A percentile compares a stretch with the other conserved stretches of the same genome.
Evolutionary conservation across 139 green algal species (phyloP).

Genomic region (Asterochloris erici): DNA sequence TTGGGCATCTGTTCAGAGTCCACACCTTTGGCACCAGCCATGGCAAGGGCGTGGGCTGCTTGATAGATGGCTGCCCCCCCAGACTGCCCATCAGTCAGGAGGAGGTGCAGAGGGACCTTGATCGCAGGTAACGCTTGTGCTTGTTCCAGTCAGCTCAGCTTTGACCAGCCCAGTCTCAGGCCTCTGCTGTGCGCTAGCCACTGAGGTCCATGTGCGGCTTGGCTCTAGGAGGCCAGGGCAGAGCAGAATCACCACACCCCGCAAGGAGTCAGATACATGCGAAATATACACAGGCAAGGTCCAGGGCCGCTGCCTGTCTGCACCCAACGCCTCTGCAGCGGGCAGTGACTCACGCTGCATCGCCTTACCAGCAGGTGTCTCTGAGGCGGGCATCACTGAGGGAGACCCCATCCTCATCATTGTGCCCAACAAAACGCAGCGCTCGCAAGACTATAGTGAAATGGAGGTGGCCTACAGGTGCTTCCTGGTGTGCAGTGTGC

Average conservation of each 20-base stretch:
- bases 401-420: constrained; percentile 93
- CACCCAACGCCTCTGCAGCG: not conserved
- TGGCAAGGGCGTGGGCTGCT: constrained; percentile 93
- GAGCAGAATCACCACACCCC: constrained; percentile 94
- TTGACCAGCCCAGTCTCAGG: constrained; percentile 72
- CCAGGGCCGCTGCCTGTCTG: not conserved
- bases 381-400: constrained; percentile 47
- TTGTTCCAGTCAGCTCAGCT: constrained; percentile 69
- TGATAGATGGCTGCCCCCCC: constrained; percentile 94
- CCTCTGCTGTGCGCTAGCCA: constrained; percentile 15
- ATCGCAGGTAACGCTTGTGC: constrained; percentile 40
- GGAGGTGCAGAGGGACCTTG: constrained; percentile 79
- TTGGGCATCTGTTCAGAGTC: constrained; percentile 88
- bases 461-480: constrained; percentile 24
- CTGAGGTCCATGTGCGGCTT: too few species aligned
- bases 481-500: too few species aligned
- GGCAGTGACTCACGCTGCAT: not conserved
- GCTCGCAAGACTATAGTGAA: constrained; percentile 42
- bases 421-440: constrained; percentile 97
- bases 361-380: constrained; percentile 2
- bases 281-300: constrained; percentile 87
- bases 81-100: constrained; percentile 79
- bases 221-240: constrained; percentile 79
- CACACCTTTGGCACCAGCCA: constrained; percentile 98
- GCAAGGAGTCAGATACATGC: constrained; percentile 92